Evolutionary conservation across 2,329 filamentous ascomycete genomes (phyloP), one percentile per base, ranked within the genome.

Genomic region (Kalaharituber pfeilii): DNA sequence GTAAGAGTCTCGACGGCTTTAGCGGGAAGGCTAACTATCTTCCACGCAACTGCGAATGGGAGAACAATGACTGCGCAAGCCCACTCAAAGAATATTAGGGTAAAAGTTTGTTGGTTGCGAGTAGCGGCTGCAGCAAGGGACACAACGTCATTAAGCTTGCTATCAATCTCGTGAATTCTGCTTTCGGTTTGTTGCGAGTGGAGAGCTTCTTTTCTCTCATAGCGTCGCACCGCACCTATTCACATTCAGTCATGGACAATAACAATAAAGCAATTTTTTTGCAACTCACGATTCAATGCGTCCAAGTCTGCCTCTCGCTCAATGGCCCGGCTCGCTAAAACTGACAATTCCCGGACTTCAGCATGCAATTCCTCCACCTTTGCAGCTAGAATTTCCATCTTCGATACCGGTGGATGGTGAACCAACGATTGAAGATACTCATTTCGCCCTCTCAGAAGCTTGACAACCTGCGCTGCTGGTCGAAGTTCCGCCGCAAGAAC

Each of bases 161-260:
- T 71, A 59, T 94, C 84, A 3, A 94, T 72, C 20, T 79, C 76
- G 39, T 78, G 75, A 55, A 95, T 77, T 24, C 83, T 78, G 7
- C 80, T 76, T 60, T 94, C 86, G 2, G 81, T 85, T 64, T 89
- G 82, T 53, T 82, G 75, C 8, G 84, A 76, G 26, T 87, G 76
- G 6, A 88, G 72, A 0, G 82, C 82, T 3, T 83, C 80, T 63
- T 87, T 84, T 70, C 94, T 95, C 70, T 96, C 89, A 63, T 94
- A 94, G 30, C 86, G 80, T 20, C 89, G 78, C 45, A 96, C 83
- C 3, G 89, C 88, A 49, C 62, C 62, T 63, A 33, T 18, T 18
- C 36, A 39, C 53, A 27, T 26, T 13, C n/a, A 47, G n/a, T 11
- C n/a, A 39, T 39, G 1, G 15, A 27, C 22, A 22, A 30, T 15